phyloP scores from a whole-genome alignment of 176 grass and related monocot species.

The Coix lacrymajobi region DNA sequence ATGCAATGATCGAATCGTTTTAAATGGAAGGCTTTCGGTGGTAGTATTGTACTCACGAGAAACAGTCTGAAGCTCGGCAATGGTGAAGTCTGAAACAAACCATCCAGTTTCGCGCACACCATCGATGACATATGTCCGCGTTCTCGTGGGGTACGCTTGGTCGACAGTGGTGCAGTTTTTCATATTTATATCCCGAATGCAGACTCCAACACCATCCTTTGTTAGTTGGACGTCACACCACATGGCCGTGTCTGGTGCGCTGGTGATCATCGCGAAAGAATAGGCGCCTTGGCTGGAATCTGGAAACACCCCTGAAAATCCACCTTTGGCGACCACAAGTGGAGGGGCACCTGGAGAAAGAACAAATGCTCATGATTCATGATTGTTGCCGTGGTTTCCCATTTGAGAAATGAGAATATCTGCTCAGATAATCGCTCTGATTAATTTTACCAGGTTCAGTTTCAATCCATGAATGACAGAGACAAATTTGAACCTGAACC shows the following conservation, averaged over 20 bases:
- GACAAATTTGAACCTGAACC: neutral
- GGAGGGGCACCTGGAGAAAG: conserved; percentile 32
- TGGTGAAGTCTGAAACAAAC: conserved; percentile 61
- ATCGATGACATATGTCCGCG: conserved; percentile 39
- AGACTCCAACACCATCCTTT: conserved; percentile 64
- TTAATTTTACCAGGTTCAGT: neutral
- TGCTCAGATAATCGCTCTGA: neutral
- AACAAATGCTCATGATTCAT: neutral
- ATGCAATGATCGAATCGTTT: neutral
- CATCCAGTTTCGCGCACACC: conserved; percentile 23
- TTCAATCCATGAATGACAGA: neutral
- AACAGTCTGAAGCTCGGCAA: conserved; percentile 14
- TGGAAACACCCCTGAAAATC: conserved; percentile 77
- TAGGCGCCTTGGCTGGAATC: conserved; percentile 58
- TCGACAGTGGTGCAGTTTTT: conserved; percentile 48
- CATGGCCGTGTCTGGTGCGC: conserved; percentile 22
- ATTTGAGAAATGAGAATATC: too few species aligned
- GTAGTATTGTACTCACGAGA: conserved; percentile 29
- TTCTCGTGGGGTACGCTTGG: neutral
- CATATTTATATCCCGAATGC: conserved; percentile 62
- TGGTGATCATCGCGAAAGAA: neutral
- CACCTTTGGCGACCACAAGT: conserved; percentile 62
- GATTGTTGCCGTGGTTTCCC: neutral
- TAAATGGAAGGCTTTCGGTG: neutral
- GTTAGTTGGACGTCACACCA: conserved; percentile 77